phyloP scores from a whole-genome alignment of 2,329 filamentous ascomycete species.

The Davidsoniella australis region DNA sequence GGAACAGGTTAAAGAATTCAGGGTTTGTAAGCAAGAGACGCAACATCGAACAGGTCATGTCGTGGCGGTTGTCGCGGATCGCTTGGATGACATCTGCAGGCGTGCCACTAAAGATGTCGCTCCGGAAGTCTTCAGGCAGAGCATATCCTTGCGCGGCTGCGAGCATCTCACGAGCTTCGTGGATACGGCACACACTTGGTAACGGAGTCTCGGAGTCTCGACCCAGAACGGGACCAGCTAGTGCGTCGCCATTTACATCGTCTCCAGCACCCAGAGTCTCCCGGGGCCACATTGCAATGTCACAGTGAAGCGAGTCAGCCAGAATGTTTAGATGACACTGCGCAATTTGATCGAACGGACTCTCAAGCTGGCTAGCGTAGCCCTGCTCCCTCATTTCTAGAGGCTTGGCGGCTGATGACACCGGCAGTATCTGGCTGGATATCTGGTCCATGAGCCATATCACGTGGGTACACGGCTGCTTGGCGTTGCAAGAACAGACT shows the following conservation, averaged over 20 bases:
- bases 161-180: conserved; percentile 34
- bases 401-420: conserved; percentile 18
- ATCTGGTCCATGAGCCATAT: conserved; percentile 39
- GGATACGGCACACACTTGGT: conserved; percentile 21
- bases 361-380: conserved; percentile 28
- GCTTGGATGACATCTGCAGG: conserved; percentile 17
- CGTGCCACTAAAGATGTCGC: conserved; percentile 26
- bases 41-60: conserved; percentile 34
- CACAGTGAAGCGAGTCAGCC: conserved; percentile 34
- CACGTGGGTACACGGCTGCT: conserved; percentile 31
- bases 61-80: conserved; percentile 23
- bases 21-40: conserved; percentile 37
- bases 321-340: conserved; percentile 34
- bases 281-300: conserved; percentile 18
- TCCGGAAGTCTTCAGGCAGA: conserved; percentile 24
- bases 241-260: conserved; percentile 12
- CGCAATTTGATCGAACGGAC: conserved; percentile 32
- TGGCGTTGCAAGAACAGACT: conserved; percentile 29
- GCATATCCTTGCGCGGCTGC: conserved; percentile 15
- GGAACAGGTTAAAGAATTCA: conserved; percentile 37
- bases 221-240: conserved; percentile 1
- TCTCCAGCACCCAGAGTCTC: conserved; percentile 4
- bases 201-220: conserved; percentile 13
- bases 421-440: conserved; percentile 26
- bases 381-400: conserved; percentile 28